These are phyloP conservation scores for Takashimella koratensis DNA, from an alignment of 1,284 basidiomycete species.

Conservation along the genomic window DNA sequence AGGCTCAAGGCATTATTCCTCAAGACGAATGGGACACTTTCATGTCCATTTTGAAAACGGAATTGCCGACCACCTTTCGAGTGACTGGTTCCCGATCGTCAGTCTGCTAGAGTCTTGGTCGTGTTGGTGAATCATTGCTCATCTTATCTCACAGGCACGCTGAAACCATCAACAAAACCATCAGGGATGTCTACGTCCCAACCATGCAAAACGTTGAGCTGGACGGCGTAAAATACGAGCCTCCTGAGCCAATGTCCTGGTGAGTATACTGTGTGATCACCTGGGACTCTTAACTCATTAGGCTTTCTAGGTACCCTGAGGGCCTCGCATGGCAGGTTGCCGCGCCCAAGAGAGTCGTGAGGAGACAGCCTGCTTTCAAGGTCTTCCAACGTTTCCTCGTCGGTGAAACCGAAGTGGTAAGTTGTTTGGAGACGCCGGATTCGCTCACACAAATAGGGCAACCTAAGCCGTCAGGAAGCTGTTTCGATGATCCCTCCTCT, in stretches of 20 bases:
- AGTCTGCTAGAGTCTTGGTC: constrained; percentile 38
- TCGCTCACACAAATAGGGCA: constrained; percentile 80
- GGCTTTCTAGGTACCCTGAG: constrained; percentile 75
- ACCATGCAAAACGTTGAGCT: constrained; percentile 69
- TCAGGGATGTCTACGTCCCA: constrained; percentile 74
- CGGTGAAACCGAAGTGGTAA: constrained; percentile 92
- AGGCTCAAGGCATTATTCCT: constrained; percentile 43
- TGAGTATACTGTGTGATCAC: constrained; percentile 40
- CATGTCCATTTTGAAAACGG: constrained; percentile 63
- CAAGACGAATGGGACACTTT: constrained; percentile 75
- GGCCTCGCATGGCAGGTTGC: constrained; percentile 94
- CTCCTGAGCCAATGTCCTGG: constrained; percentile 86
- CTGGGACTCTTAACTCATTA: constrained; percentile 2
- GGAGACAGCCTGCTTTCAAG: constrained; percentile 91
- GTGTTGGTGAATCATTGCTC: neutral
- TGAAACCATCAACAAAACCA: constrained; percentile 65
- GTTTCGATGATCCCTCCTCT: constrained; percentile 98
- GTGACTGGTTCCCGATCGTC: constrained; percentile 84
- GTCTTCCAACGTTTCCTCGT: constrained; percentile 96
- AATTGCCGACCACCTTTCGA: constrained; percentile 91
- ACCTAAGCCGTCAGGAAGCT: constrained; percentile 93
- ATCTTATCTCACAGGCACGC: constrained; percentile 57
- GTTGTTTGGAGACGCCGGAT: constrained; percentile 35
- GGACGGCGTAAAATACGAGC: constrained; percentile 61
- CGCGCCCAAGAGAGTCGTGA: constrained; percentile 81